phyloP scores from a whole-genome alignment of 2,329 filamentous ascomycete species.

The Pseudogymnoascus sp. region DNA sequence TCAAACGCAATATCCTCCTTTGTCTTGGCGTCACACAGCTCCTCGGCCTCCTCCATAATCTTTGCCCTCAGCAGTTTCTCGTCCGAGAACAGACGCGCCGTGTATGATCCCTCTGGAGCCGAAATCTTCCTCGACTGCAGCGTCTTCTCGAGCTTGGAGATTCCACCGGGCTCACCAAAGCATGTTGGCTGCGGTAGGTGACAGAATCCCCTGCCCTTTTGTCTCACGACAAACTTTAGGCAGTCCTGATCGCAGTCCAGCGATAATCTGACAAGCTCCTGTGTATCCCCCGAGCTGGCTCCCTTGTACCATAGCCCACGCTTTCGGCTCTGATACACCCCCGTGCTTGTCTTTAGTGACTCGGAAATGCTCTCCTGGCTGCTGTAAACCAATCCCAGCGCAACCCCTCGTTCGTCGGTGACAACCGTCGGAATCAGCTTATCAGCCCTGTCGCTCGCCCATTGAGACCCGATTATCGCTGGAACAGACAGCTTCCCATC shows the following conservation, averaged over 20 bases:
- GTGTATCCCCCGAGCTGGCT: slow-evolving; percentile 84
- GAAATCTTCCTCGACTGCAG: slow-evolving; percentile 71
- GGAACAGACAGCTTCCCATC: slow-evolving; percentile 54
- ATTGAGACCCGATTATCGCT: slow-evolving; percentile 63
- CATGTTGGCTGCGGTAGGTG: slow-evolving; percentile 88
- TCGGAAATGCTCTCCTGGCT: slow-evolving; percentile 83
- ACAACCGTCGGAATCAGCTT: slow-evolving; percentile 84
- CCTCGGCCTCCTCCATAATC: slow-evolving; percentile 97
- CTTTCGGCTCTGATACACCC: slow-evolving; percentile 91
- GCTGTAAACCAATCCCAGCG: slow-evolving; percentile 87
- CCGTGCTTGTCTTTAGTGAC: slow-evolving; percentile 65
- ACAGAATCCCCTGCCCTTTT: slow-evolving; percentile 86
- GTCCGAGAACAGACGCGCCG: slow-evolving; percentile 84
- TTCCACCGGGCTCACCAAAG: slow-evolving; percentile 75
- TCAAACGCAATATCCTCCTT: slow-evolving; percentile 86
- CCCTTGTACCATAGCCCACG: slow-evolving; percentile 95
- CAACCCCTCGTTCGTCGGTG: slow-evolving; percentile 75
- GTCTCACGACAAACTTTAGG: slow-evolving; percentile 78
- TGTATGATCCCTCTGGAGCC: slow-evolving; percentile 86
- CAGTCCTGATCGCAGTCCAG: slow-evolving; percentile 93
- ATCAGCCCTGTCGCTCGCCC: slow-evolving; percentile 74
- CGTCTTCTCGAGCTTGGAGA: slow-evolving; percentile 80
- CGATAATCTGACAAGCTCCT: slow-evolving; percentile 75
- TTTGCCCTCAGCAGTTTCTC: slow-evolving; percentile 84
- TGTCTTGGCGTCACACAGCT: slow-evolving; percentile 78